A percentile compares a stretch with the other conserved stretches of the same genome.
phyloP scores from a whole-genome alignment of 2,329 filamentous ascomycete genomes.

The Colletotrichum somersetense region DNA sequence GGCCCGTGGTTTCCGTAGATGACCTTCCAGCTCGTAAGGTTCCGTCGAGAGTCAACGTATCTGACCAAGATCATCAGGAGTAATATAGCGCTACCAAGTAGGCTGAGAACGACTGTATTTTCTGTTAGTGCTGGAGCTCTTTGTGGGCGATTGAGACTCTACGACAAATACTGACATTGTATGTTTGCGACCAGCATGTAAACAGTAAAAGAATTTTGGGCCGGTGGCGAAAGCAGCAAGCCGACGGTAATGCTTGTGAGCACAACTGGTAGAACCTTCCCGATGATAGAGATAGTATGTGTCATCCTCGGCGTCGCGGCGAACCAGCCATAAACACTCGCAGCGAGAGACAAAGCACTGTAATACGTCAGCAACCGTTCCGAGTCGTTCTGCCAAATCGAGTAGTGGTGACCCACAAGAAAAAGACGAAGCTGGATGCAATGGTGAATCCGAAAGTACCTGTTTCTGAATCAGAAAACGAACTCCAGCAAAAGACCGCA shows the following conservation, averaged over 20 bases:
- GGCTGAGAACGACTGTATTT: constrained; percentile 28
- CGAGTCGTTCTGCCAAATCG: neutral
- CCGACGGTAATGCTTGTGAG: constrained; percentile 30
- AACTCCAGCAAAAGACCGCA: neutral
- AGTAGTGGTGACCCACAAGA: constrained; percentile 17
- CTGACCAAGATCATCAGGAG: constrained; percentile 55
- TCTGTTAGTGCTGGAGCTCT: neutral
- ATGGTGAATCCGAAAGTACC: constrained; percentile 34
- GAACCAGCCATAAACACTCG: constrained; percentile 40
- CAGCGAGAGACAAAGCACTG: constrained; percentile 35
- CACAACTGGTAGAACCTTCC: constrained; percentile 20
- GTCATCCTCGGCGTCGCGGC: constrained; percentile 32
- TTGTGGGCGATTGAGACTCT: neutral
- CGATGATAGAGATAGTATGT: constrained; percentile 32
- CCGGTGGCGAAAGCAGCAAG: constrained; percentile 20
- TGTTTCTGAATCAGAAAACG: neutral
- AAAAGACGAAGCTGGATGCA: constrained; percentile 36
- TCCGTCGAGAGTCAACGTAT: constrained; percentile 55
- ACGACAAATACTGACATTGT: constrained; percentile 20
- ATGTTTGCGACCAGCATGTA: constrained; percentile 37
- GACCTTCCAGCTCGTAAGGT: constrained; percentile 49
- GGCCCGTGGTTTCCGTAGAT: constrained; percentile 46
- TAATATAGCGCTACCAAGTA: constrained; percentile 49
- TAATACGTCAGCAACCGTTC: neutral
- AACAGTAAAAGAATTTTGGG: constrained; percentile 7